Evolutionary conservation across 768 basidiomycete species (phyloP), one percentile per base, ranked within the genome.

Genomic region (Podaxis sp.): DNA sequence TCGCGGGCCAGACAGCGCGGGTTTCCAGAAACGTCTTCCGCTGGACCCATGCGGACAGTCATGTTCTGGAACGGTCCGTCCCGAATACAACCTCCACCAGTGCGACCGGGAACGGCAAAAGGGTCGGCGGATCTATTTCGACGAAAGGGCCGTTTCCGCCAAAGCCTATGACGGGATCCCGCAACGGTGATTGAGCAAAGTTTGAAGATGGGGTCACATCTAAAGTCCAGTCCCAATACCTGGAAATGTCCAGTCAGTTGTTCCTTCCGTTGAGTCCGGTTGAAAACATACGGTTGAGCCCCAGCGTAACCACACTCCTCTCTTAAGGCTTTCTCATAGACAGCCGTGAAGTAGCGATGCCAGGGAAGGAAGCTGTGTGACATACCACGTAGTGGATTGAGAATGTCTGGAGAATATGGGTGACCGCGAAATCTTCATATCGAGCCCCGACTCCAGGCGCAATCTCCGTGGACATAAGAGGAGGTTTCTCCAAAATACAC

Each of bases 351-450:
- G 55, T 67, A 68, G 2, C 71, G 63, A 50, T 73, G 72, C 71
- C 71, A 73, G 8, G 72, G 66, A 15, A 70, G 62, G 60, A 73
- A 73, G 37, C n/a, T n/a, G n/a, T n/a, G 13, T 50, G 6, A 60
- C 70, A 37, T 63, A 71, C 72, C 28, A 73, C 71, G 17, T 54
- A 67, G 60, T 72, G 70, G 53, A 71, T 66, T 1, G 56, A 59
- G 26, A 61, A 52, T 4, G 70, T 72, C 36, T 71, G 70, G 3
- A 64, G 56, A 41, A 71, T 71, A 52, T 73, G 72, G 8, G 67
- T 66, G 4, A 59, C 69, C 17, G 67, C 63, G 30, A 71, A 69
- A 57, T 74, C 72, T 36, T 74, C 73, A 51, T 65, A 72, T 20
- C 72, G 69, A 17, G 69, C 56, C 11, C 65, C 67, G 1, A 64